A percentile compares a stretch with the other conserved stretches of the same genome.
Evolutionary conservation across 345 rosid genomes (phyloP).

Genomic region (Ceriops decandra): DNA sequence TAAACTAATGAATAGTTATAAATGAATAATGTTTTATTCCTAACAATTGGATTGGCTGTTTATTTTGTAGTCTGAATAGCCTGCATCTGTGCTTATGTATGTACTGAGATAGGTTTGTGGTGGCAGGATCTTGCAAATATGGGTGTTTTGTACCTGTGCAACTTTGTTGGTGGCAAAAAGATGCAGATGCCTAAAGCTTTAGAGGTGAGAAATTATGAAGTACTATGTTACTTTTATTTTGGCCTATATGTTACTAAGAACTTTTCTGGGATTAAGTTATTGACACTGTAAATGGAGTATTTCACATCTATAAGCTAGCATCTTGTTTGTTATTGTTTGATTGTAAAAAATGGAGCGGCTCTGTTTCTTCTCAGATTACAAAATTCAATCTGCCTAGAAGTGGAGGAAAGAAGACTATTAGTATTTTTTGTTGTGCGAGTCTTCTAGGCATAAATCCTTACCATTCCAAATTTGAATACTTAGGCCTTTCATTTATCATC

Average conservation of each 20-base stretch:
- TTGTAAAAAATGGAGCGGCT: not conserved
- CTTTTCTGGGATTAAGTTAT: not conserved
- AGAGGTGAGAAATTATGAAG: slow-evolving; percentile 19
- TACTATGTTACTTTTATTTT: not conserved
- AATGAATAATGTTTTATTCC: not conserved
- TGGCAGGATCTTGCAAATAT: slow-evolving; percentile 33
- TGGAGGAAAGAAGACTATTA: not conserved
- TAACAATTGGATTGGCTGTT: not conserved
- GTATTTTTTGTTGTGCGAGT: no score
- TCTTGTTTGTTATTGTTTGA: no score
- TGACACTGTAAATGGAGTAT: not conserved
- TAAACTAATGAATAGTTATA: no score
- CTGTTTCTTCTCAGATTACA: not conserved
- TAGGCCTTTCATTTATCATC: no score
- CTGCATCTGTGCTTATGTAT: not conserved
- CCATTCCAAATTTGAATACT: no score
- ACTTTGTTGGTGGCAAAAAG: slow-evolving; percentile 23
- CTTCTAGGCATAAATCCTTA: no score
- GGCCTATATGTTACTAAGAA: not conserved
- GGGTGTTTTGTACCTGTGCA: slow-evolving; percentile 31
- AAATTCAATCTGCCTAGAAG: not conserved
- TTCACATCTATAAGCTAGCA: not conserved
- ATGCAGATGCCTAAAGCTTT: slow-evolving; percentile 28
- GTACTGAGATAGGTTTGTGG: slow-evolving; percentile 2
- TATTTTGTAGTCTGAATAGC: not conserved